Base-by-base conservation (phyloP, 257 asterid species). In the Salvia miltiorrhiza region DNA sequence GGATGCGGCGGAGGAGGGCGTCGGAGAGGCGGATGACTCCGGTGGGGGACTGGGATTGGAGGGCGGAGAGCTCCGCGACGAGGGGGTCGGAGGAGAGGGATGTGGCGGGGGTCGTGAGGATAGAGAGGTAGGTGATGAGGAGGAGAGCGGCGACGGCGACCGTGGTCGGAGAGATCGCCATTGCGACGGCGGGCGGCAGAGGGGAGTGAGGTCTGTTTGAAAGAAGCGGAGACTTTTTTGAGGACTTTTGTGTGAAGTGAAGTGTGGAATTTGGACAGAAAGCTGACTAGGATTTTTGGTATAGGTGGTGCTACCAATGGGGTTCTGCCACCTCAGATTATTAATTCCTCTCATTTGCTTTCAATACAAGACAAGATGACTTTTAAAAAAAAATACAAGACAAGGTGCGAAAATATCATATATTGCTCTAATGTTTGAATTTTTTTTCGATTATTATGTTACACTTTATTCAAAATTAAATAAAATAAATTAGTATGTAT, bases 11-110 rank as follows among this genome's bases (percentile, higher is more conserved):
- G 86, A 94, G 88, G 84, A 90, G 96, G 0, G 65, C 7, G 45
- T 89, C 96, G 48, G 76, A 67, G 63, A 94, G 90, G 87, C 77
- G 90, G 81, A 91, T 87, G 57, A 91, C 85, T 74, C 95, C 95
- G 79, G 80, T 67, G 26, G 85, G 63, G 61, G 96, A 83, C 32
- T 82, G 84, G 50, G 99, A 87, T 68, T 78, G 96, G 81, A 87
- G 96, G 66, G 67, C 35, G 32, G 81, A 61, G 73, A 93, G 96
- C 16, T 87, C 86, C 19, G 86, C 39, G 70, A 83, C 48, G 32
- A 86, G 4, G 64, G 86, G 11, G 13, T 78, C 87, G 26, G 85
- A 62, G 10, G 79, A 66, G 43, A 17, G 26, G 64, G 83, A 17
- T 1, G 67, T 20, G 72, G 73, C 63, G 66, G 19, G 70, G 50